phyloP scores from a whole-genome alignment of 2,329 filamentous ascomycete genomes.

The Trichocomaceae sp. region DNA sequence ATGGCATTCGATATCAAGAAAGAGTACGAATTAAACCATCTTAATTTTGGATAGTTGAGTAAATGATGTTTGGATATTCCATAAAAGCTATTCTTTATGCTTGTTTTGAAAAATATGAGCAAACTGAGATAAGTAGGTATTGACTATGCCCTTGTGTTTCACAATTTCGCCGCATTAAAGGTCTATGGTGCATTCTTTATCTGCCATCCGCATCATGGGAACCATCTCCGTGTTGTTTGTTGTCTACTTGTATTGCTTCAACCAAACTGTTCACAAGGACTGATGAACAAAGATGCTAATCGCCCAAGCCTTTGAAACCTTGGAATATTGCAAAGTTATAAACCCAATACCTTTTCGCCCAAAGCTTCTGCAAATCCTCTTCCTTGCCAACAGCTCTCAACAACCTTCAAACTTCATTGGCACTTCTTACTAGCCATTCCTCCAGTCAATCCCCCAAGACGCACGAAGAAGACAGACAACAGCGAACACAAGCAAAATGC shows the following conservation, averaged over 20 bases:
- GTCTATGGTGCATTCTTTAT: background rate
- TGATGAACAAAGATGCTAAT: no score
- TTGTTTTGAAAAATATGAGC: background rate
- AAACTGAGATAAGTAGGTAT: no score
- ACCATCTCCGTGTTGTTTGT: background rate
- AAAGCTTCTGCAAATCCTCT: background rate
- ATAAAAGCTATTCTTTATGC: background rate
- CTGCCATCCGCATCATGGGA: background rate
- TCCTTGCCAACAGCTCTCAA: background rate
- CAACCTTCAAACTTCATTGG: background rate
- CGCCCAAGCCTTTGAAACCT: background rate
- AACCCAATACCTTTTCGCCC: background rate
- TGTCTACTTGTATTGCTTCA: background rate
- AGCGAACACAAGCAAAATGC: slow-evolving; percentile 6
- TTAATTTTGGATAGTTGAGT: no score
- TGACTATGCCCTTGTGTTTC: no score
- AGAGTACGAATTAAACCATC: no score
- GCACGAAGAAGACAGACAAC: background rate
- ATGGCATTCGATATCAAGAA: no score
- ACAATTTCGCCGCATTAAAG: background rate
- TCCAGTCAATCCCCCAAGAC: no score
- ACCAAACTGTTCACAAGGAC: background rate
- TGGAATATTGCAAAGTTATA: background rate
- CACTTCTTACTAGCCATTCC: background rate
- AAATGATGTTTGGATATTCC: no score